These are phyloP conservation scores for Hypholoma fasciculare DNA, from an alignment of 768 basidiomycete species.

Conservation along the genomic window DNA sequence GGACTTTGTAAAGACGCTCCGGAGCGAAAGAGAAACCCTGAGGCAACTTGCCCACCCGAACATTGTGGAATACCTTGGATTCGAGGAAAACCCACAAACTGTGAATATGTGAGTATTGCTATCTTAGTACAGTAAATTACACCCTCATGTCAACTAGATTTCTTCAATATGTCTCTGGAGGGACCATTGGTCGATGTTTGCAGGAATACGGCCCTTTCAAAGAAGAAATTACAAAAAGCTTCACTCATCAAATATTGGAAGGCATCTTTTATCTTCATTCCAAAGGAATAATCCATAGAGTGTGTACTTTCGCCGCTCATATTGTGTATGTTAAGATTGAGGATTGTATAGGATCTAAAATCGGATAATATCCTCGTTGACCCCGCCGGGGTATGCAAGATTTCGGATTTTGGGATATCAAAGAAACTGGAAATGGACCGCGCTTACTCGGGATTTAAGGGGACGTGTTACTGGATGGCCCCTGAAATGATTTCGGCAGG, in stretches of 20 bases:
- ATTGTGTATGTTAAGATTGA: neutral
- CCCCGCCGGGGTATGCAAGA: constrained; percentile 83
- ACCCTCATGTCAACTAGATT: constrained; percentile 54
- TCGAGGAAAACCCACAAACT: constrained; percentile 71
- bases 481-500: constrained; percentile 78
- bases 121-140: neutral
- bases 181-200: constrained; percentile 82
- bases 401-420: constrained; percentile 96
- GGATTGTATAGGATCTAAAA: constrained; percentile 70
- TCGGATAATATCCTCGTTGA: constrained; percentile 95
- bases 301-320: constrained; percentile 27
- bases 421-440: constrained; percentile 71
- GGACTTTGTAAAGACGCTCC: constrained; percentile 71
- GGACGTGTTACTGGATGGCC: constrained; percentile 96
- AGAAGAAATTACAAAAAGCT: constrained; percentile 82
- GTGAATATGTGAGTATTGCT: constrained; percentile 70
- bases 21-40: constrained; percentile 83
- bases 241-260: constrained; percentile 81
- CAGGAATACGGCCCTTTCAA: constrained; percentile 80
- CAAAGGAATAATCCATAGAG: constrained; percentile 83
- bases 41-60: constrained; percentile 88
- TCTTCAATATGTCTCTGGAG: constrained; percentile 94
- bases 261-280: constrained; percentile 89
- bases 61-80: constrained; percentile 91
- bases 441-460: constrained; percentile 79